Evolutionary conservation across 192 early-diverging fungal genomes (phyloP), one percentile per base, ranked within the genome.

Genomic region (Backusella liffmaniae): DNA sequence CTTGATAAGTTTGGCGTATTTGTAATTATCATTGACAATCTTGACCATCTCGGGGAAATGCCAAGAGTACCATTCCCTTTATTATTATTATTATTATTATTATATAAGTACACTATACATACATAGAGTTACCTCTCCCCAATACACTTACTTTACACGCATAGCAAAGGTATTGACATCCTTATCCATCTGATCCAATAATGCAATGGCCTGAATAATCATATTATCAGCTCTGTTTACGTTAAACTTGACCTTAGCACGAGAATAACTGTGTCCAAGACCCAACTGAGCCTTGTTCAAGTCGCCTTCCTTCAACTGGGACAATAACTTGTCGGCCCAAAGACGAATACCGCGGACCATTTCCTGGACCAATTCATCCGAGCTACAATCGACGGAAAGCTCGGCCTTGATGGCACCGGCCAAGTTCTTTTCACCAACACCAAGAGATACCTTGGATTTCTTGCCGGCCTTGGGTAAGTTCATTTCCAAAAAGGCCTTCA

Each of bases 171-270:
- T 97, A 91, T 99, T 99, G 80, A 99, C 87, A 76, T 99, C 97
- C 88, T 99, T 99, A 88, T 99, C 97, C 77, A 99, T 86, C 81
- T 99, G 94, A 86, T 99, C 97, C 79, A 99, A 86, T 10, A 99
- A 89, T 44, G 94, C 91, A 76, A 99, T 97, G 26, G 93, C 92
- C 87, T 95, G 93, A 73, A 95, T 94, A 77, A 94, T 95, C 93
- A 96, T 96, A 90, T 98, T 99, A 85, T 99, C 98, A 41, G 92
- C 91, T 73, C 96, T 86, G 91, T 99, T 96, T 69, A 98, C 96
- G 88, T 98, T 98, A 89, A 99, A 99, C 95, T 99, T 98, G 79
- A 99, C 96, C 85, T 99, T 99, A 69, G 96, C 93, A 39, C 98
- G 92, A 74, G 98, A 99, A 89, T 98, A 98, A 18, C 94, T 93